Evolutionary conservation across 2,329 filamentous ascomycete species (phyloP).

Genomic region (Claviceps purpurea): DNA sequence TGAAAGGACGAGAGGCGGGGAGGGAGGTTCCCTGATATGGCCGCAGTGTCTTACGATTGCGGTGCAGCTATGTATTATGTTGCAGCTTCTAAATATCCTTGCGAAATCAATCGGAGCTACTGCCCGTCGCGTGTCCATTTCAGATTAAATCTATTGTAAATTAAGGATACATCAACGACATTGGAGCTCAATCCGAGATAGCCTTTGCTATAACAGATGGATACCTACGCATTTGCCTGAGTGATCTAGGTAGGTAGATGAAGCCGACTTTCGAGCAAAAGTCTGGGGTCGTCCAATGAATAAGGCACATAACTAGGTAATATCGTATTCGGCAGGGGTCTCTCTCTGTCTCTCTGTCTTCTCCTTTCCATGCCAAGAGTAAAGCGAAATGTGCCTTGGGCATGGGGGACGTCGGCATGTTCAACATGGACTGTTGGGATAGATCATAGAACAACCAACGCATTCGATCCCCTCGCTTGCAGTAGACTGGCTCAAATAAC

Average conservation of each 20-base stretch:
- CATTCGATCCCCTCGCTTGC: no score
- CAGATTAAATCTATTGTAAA: constrained; percentile 1
- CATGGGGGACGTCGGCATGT: no score
- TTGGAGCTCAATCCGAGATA: neutral
- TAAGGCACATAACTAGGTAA: no score
- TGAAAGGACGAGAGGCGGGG: neutral
- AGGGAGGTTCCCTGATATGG: neutral
- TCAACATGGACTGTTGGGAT: no score
- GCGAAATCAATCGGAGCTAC: neutral
- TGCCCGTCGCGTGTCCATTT: neutral
- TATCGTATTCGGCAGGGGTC: no score
- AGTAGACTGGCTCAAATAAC: no score
- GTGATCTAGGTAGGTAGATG: neutral
- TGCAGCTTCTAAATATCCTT: neutral
- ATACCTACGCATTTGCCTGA: neutral
- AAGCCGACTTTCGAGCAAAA: neutral
- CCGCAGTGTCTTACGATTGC: neutral
- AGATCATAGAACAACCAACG: no score
- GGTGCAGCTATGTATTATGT: neutral
- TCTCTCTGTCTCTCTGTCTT: no score
- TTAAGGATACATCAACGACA: constrained; percentile 1
- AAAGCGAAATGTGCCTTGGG: no score
- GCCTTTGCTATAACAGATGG: neutral
- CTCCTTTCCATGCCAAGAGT: no score
- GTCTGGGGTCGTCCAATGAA: neutral